Percentiles rank a stretch among this genome's conserved stretches.
These are phyloP conservation scores for Trypanosoma scelopori DNA, from an alignment of 208 protist genomes.

Conservation along the genomic window DNA sequence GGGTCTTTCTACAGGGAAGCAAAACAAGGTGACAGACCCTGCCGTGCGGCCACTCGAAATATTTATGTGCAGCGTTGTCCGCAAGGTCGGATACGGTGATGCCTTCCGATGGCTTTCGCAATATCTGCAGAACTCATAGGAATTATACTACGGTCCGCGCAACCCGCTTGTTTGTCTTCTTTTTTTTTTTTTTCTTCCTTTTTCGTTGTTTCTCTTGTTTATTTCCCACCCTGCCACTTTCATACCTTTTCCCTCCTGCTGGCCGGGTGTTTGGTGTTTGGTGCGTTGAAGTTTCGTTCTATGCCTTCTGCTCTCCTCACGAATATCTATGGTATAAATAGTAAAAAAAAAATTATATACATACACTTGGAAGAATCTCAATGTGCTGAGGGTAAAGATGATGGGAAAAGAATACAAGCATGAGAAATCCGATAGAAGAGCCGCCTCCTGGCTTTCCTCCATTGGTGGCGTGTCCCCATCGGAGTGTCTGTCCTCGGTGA, in stretches of 20 bases:
- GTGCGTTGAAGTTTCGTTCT: conserved; percentile 1
- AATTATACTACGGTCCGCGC: conserved; percentile 7
- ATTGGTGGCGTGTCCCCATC: conserved; percentile 27
- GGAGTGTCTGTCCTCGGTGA: conserved; percentile 21
- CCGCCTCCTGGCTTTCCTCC: conserved; percentile 22
- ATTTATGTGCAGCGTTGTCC: conserved; percentile 99
- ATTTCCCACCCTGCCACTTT: neutral
- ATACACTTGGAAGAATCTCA: neutral
- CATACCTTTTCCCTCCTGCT: conserved; percentile 2
- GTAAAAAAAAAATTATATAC: no score
- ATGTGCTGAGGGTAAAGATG: conserved; percentile 3
- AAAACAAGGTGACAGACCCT: conserved; percentile 80
- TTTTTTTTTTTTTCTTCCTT: conserved; percentile 29
- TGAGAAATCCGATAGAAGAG: conserved; percentile 10
- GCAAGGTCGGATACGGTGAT: conserved; percentile 97
- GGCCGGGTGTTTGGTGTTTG: neutral
- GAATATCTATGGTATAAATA: no score
- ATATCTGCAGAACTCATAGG: conserved; percentile 87
- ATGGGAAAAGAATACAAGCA: conserved; percentile 6
- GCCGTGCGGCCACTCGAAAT: conserved; percentile 97
- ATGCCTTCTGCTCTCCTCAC: conserved; percentile 3
- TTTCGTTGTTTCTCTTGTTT: conserved; percentile 8
- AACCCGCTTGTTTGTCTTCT: neutral
- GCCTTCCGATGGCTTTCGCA: conserved; percentile 95
- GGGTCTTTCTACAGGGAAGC: conserved; percentile 94